Evolutionary conservation across 495 filamentous ascomycete genomes (phyloP).

Genomic region (Aspergillus campestris): DNA sequence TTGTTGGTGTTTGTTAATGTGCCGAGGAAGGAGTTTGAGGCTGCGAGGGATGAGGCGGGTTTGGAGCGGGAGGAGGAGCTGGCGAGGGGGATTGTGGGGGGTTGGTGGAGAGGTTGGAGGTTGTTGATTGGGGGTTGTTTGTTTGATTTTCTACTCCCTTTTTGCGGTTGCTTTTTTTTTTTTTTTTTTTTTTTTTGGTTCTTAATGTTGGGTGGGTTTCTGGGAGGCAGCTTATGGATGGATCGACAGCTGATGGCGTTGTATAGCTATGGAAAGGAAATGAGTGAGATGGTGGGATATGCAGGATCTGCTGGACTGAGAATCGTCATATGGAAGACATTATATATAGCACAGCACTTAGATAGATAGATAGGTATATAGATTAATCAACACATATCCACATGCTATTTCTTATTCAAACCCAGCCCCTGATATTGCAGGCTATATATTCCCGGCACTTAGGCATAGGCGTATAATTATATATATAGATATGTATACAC

Average conservation of each 20-base stretch:
- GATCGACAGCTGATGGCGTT: background rate
- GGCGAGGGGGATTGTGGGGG: slow-evolving; percentile 51
- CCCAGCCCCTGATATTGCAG: too few relatives aligned
- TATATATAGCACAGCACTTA: too few relatives aligned
- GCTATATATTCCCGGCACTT: too few relatives aligned
- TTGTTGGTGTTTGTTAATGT: slow-evolving; percentile 86
- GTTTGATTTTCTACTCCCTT: slow-evolving; percentile 36
- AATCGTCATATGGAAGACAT: too few relatives aligned
- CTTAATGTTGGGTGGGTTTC: background rate
- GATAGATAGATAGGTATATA: too few relatives aligned
- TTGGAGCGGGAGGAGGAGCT: slow-evolving; percentile 53
- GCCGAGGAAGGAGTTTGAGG: slow-evolving; percentile 63
- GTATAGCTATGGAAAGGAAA: too few relatives aligned
- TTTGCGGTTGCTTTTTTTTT: background rate
- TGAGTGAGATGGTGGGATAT: too few relatives aligned
- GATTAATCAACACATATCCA: too few relatives aligned
- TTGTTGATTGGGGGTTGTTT: slow-evolving; percentile 81
- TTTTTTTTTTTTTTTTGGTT: background rate
- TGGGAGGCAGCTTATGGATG: background rate
- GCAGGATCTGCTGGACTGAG: too few relatives aligned
- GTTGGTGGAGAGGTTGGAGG: slow-evolving; percentile 62
- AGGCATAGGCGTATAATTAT: too few relatives aligned
- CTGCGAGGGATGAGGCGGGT: slow-evolving; percentile 24
- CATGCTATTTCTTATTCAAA: too few relatives aligned
- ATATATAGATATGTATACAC: too few relatives aligned